phyloP scores from a whole-genome alignment of 208 protist genomes.

The Wallacemonas collosoma region DNA sequence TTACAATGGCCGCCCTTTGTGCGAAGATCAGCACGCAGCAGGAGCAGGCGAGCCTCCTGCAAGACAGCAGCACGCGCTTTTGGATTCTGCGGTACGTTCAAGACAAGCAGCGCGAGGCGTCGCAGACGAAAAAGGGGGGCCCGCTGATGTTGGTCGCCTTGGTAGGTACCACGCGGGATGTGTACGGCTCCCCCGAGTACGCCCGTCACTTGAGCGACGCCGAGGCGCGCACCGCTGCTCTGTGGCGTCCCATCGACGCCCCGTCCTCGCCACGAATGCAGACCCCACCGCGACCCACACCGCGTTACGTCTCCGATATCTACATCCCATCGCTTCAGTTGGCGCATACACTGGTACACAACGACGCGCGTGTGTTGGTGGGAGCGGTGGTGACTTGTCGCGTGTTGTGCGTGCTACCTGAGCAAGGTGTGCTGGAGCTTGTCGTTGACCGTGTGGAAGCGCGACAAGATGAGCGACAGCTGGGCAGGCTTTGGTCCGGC shows the following conservation, averaged over 20 bases:
- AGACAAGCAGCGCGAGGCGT: constrained; percentile 22
- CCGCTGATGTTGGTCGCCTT: constrained; percentile 56
- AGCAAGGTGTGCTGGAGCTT: constrained; percentile 71
- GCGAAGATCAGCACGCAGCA: constrained; percentile 83
- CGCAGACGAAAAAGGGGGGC: constrained; percentile 19
- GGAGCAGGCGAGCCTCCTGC: constrained; percentile 78
- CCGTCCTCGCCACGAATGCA: not conserved
- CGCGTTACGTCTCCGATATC: constrained; percentile 72
- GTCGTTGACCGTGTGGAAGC: constrained; percentile 35
- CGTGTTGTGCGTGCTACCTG: constrained; percentile 59
- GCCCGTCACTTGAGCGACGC: constrained; percentile 19
- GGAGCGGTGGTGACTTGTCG: constrained; percentile 76
- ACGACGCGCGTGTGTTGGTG: constrained; percentile 55
- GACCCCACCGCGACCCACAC: constrained; percentile 12
- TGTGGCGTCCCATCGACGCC: not conserved
- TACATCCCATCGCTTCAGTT: constrained; percentile 87
- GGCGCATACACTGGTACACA: constrained; percentile 68
- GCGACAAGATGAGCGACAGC: constrained; percentile 60
- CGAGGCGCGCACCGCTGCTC: constrained; percentile 16
- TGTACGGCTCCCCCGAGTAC: constrained; percentile 72
- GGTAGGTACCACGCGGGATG: constrained; percentile 68
- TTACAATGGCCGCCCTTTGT: constrained; percentile 83
- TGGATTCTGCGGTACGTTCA: constrained; percentile 76
- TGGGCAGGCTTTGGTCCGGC: constrained; percentile 64
- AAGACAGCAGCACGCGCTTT: constrained; percentile 82